Evolutionary conservation across 108 stramenopile genomes (phyloP).

Genomic region (Epithemia pelagica): DNA sequence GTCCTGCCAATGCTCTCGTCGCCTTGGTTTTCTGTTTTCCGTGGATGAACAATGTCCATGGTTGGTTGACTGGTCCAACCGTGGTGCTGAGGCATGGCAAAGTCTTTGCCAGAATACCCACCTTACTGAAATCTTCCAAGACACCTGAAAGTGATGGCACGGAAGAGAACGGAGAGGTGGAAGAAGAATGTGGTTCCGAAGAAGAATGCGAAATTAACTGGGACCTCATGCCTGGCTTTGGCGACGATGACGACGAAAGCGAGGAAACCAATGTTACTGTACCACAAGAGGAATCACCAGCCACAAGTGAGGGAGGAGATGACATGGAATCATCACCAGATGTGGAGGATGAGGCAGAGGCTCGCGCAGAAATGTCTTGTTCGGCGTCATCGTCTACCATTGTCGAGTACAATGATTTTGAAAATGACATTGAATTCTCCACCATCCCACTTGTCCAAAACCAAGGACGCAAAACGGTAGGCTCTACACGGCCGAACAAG

Average conservation of each 20-base stretch:
- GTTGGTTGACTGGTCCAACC: background rate
- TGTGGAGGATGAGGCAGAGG: background rate
- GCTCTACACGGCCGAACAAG: background rate
- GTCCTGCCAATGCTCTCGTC: background rate
- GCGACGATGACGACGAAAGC: background rate
- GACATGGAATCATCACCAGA: background rate
- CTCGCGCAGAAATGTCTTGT: background rate
- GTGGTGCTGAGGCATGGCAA: background rate
- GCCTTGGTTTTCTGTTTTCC: background rate
- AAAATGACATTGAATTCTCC: background rate
- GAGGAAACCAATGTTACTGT: background rate
- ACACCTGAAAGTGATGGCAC: too few species aligned
- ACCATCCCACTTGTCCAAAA: background rate
- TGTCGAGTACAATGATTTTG: constrained; percentile 3
- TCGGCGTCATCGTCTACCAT: background rate
- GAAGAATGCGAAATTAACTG: constrained; percentile 6
- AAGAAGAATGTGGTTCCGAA: constrained; percentile 2
- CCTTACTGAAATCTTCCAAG: too few species aligned
- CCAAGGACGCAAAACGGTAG: background rate
- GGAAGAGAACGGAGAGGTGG: too few species aligned
- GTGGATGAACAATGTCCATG: background rate
- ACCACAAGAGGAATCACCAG: background rate
- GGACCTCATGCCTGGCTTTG: constrained; percentile 3
- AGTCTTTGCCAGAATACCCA: background rate
- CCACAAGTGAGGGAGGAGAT: background rate